Base-by-base conservation (phyloP, 2,329 filamentous ascomycete species). In the Albophoma yamanashiensis region DNA sequence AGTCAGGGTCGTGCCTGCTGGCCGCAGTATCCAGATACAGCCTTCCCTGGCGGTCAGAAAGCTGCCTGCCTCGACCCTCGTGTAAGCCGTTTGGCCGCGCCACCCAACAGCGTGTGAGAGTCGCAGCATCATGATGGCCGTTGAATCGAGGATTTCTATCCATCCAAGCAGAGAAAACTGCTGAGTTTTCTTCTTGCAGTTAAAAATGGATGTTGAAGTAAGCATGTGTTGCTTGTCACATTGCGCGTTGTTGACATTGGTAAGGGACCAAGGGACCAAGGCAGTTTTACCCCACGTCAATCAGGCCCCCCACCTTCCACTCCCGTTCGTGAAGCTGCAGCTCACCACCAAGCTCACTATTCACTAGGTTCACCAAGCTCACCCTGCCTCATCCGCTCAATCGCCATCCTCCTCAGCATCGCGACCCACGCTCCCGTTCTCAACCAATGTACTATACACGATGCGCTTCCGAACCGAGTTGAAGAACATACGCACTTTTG, bases 391-490 rank as follows among this genome's bases (percentile, higher is more conserved):
- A n/a, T n/a, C n/a, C 36, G 25, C 31, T 22, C 43, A 4, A 15
- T 52, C n/a, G 25, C 17, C 25, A 22, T 58, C 57, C 20, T 43
- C 20, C 25, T 20, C 56, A 2, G 38, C 58, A 42, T 27, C 58
- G 31, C 39, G 17, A 43, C 27, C 34, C 27, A 36, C 27, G 9
- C 15, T 36, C 50, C 50, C 1, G 31, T 15, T 31, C 50, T 53
- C 17, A 1, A 20, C 55, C 58, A 9, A 12, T 17, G n/a, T 34
- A 52, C 42, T 17, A 39, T 38, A 50, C 72, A 79, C 69, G 50
- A 87, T 88, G 85, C 78, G 85, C 59, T 88, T 88, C 76, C 84
- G 82, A 66, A 86, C 85, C 9, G 83, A 86, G 58, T 75, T 89
- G 56, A 82, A 82, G 65, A 88, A 88, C 62, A 85, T 86, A 55